Percentiles rank a stretch among this genome's conserved stretches.
phyloP scores from a whole-genome alignment of 768 basidiomycete species.

The Pholiota microspora region DNA sequence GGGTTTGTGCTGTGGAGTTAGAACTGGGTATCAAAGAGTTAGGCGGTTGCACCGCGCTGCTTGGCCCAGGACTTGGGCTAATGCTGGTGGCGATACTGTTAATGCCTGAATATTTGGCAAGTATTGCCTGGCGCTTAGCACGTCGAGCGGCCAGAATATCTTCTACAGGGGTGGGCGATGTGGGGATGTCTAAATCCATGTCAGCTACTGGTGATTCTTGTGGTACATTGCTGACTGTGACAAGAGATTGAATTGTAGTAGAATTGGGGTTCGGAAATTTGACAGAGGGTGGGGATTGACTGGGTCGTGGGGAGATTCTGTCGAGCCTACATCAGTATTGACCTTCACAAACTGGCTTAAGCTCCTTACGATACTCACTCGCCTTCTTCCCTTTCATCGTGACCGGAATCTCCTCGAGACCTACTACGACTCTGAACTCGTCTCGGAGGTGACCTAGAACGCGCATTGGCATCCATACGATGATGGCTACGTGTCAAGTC shows the following conservation, averaged over 20 bases:
- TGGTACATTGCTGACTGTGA: constrained; percentile 6
- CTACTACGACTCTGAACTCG: constrained; percentile 20
- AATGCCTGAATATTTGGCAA: constrained; percentile 68
- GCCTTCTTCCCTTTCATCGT: constrained; percentile 81
- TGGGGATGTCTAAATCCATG: constrained; percentile 55
- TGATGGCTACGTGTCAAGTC: constrained; percentile 10
- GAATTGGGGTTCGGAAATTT: too few relatives aligned
- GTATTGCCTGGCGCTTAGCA: constrained; percentile 72
- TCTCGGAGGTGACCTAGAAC: constrained; percentile 23
- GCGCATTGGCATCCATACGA: constrained; percentile 9
- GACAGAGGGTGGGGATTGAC: constrained; percentile 21
- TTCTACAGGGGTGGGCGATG: constrained; percentile 57
- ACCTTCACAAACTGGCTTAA: too few relatives aligned
- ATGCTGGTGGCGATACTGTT: constrained; percentile 39
- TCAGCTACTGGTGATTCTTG: constrained; percentile 29
- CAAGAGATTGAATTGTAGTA: too few relatives aligned
- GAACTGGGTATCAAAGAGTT: constrained; percentile 51
- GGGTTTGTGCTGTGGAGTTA: constrained; percentile 59
- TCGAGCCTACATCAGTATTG: not conserved
- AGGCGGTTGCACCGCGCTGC: constrained; percentile 77
- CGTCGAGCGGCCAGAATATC: constrained; percentile 66
- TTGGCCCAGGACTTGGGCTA: constrained; percentile 60
- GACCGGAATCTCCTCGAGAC: constrained; percentile 25
- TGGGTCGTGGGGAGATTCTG: constrained; percentile 66
- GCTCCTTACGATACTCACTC: constrained; percentile 75